phyloP scores from a whole-genome alignment of 78 protist species.

The Tieghemostelium lacteum region DNA sequence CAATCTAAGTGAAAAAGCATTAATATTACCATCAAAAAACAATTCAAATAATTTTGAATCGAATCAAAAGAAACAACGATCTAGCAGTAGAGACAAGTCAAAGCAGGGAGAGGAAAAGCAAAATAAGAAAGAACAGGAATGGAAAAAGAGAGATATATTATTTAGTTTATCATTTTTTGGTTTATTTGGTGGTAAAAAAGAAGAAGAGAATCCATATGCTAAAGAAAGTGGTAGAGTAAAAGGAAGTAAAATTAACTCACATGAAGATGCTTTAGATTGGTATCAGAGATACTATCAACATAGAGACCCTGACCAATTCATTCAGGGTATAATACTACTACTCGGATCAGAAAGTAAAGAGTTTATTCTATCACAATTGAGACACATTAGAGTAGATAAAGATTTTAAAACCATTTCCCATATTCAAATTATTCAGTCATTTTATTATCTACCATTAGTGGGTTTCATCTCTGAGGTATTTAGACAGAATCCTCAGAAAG shows the following conservation, averaged over 20 bases:
- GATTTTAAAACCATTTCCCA: constrained; percentile 39
- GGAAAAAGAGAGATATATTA: no score
- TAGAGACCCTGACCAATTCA: constrained; percentile 39
- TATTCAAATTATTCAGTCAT: constrained; percentile 38
- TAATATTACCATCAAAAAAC: no score
- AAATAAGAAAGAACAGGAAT: no score
- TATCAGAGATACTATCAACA: constrained; percentile 32
- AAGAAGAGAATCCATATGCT: constrained; percentile 14
- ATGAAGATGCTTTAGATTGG: constrained; percentile 60
- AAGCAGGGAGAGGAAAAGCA: no score
- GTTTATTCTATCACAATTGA: constrained; percentile 3
- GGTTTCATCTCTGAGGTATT: constrained; percentile 53
- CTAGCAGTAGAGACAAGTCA: no score
- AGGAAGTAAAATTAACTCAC: constrained; percentile 4
- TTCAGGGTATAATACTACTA: constrained; percentile 5
- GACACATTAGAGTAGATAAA: background rate
- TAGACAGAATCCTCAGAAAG: constrained; percentile 11
- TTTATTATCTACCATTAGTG: constrained; percentile 55
- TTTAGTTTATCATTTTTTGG: constrained; percentile 27
- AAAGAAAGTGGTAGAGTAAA: background rate
- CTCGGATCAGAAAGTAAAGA: constrained; percentile 27
- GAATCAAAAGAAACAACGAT: no score
- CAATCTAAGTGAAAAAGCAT: no score
- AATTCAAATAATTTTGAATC: no score
- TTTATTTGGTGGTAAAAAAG: constrained; percentile 22